A percentile compares a stretch with the other conserved stretches of the same genome.
These are phyloP conservation scores for Seminavis robusta DNA, from an alignment of 108 stramenopile genomes.

Conservation along the genomic window DNA sequence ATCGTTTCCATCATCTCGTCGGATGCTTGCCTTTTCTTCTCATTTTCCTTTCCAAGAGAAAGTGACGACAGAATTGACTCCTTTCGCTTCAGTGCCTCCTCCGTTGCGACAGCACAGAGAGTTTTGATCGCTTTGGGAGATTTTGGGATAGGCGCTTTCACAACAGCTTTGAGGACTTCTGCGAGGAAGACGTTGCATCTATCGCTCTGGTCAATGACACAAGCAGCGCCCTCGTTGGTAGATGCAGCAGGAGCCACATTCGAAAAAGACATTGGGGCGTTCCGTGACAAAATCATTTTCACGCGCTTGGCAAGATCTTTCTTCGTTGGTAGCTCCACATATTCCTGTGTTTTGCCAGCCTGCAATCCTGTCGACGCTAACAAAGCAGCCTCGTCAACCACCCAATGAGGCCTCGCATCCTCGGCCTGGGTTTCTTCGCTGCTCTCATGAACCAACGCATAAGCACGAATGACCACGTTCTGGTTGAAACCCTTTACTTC, in stretches of 20 bases:
- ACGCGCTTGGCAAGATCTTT: conserved; percentile 70
- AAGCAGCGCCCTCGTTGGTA: conserved; percentile 12
- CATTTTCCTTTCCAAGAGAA: background rate
- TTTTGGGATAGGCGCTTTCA: conserved; percentile 25
- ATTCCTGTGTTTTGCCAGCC: conserved; percentile 17
- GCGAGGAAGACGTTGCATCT: conserved; percentile 55
- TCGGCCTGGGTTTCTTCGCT: conserved; percentile 9
- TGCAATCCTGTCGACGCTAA: conserved; percentile 8
- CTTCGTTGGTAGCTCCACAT: conserved; percentile 60
- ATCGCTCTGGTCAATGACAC: conserved; percentile 58
- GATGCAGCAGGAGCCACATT: conserved; percentile 4
- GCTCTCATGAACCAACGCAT: conserved; percentile 29
- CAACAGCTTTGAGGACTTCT: conserved; percentile 52
- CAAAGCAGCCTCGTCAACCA: conserved; percentile 20
- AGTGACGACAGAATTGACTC: conserved; percentile 10
- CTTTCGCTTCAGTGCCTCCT: conserved; percentile 6
- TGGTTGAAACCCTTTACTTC: conserved; percentile 33
- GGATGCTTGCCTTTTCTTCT: conserved; percentile 16
- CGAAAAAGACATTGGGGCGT: background rate
- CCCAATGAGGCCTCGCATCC: conserved; percentile 16
- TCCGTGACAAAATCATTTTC: conserved; percentile 39
- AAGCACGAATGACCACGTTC: conserved; percentile 46
- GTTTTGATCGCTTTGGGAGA: background rate
- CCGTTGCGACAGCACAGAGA: conserved; percentile 10
- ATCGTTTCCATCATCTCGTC: conserved; percentile 20